Base-by-base conservation (phyloP, 2,329 filamentous ascomycete genomes). In the Cercospora nicotianae region DNA sequence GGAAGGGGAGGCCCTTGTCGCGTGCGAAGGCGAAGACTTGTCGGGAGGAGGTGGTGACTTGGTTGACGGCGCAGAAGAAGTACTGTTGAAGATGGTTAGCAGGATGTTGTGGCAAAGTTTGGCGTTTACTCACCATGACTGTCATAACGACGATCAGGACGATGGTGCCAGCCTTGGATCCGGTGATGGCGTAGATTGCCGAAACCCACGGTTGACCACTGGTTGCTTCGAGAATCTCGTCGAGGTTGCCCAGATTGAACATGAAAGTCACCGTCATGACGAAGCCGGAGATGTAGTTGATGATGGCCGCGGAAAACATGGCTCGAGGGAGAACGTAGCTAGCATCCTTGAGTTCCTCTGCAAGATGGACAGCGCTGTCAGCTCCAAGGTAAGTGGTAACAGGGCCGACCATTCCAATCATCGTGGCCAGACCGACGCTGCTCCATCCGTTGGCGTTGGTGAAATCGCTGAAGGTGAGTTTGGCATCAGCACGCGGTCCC, bases 361-460 rank as follows among this genome's bases (percentile, higher is more conserved):
- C 66, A 64, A 81, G 31, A 67, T 81, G 80, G n/a, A 79, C 77
- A 1, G 77, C 75, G 2, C 77, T 77, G 68, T 81, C 79, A 72
- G 79, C 60, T 77, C 79, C 72, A 69, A 81, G 76, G 3, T 78
- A 75, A 23, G 81, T 70, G 28, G 79, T 79, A 57, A 79, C 79
- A 3, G 73, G 73, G 30, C 71, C 72, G n/a, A 76, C 64, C 26
- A 77, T 74, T 45, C 74, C 73, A 36, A 77, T 70, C 39, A 77
- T 63, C 9, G 70, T 72, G 9, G 74, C 73, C 7, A 75, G 68
- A 5, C 74, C 74, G 1, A 68, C 31, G 9, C 51, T 71, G 42
- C 72, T 70, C 75, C 76, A 75, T 16, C 64, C 70, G 31, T 72
- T 72, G 23, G 68, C 67, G 42, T 76, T 72, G 20, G 68, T 45